Percentiles rank a stretch among this genome's conserved stretches.
phyloP scores from a whole-genome alignment of 495 filamentous ascomycete genomes.

The Penicillium salamii region DNA sequence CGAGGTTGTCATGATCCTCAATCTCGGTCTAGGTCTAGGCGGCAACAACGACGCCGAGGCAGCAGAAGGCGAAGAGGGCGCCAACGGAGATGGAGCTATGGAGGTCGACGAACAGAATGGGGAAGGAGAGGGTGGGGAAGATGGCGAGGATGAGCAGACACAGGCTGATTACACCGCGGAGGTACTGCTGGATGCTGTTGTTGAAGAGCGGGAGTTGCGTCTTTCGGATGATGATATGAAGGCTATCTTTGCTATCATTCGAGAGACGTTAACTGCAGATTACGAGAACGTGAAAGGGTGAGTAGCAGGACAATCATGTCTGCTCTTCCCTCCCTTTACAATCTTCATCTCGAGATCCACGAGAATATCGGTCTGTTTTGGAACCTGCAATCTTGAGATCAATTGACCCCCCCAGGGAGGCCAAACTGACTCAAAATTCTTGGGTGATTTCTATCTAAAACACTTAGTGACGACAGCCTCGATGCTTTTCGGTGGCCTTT shows the following conservation, averaged over 20 bases:
- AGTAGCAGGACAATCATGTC: background rate
- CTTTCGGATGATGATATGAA: constrained; percentile 36
- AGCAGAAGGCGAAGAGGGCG: constrained; percentile 11
- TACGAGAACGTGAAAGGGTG: constrained; percentile 12
- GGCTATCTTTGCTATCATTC: constrained; percentile 34
- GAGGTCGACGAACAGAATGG: constrained; percentile 24
- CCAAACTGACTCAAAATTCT: no score
- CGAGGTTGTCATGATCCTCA: constrained; percentile 64
- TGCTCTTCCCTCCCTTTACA: background rate
- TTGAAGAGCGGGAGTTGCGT: constrained; percentile 45
- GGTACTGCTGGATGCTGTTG: constrained; percentile 40
- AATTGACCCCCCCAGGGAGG: no score
- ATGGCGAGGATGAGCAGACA: constrained; percentile 10
- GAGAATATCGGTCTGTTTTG: background rate
- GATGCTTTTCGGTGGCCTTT: no score
- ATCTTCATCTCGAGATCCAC: background rate
- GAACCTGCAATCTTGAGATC: no score
- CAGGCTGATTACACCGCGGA: constrained; percentile 34
- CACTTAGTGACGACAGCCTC: no score
- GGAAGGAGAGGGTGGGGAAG: constrained; percentile 18
- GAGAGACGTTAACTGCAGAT: constrained; percentile 29
- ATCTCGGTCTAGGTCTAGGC: constrained; percentile 46
- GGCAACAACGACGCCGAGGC: constrained; percentile 1
- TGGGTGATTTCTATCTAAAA: no score
- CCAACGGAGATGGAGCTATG: constrained; percentile 20